These are phyloP conservation scores for Truncatella angustata DNA, from an alignment of 2,329 filamentous ascomycete genomes.

Conservation along the genomic window DNA sequence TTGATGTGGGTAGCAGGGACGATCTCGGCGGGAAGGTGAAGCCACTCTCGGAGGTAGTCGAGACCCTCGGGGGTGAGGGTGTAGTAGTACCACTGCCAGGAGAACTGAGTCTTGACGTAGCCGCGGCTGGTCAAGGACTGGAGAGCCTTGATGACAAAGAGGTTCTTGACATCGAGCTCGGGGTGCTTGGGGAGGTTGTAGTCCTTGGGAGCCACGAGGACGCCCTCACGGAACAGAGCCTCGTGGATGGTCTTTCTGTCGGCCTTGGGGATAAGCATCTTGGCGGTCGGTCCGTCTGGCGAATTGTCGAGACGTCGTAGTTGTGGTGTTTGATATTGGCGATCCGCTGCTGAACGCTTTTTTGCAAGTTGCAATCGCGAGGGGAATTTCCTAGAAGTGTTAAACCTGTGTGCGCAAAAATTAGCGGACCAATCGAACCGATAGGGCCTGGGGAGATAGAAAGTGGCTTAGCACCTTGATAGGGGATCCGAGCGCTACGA, in stretches of 20 bases:
- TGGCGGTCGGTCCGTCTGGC: conserved; percentile 51
- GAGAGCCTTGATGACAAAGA: conserved; percentile 97
- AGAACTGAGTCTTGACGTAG: conserved; percentile 99
- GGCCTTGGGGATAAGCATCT: conserved; percentile 99
- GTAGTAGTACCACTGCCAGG: conserved; percentile 99
- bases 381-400: neutral
- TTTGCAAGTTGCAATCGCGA: conserved; percentile 7
- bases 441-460: conserved; percentile 2
- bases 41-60: conserved; percentile 99
- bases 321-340: conserved; percentile 33
- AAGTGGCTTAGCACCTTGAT: conserved; percentile 5
- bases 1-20: conserved; percentile 99
- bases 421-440: conserved; percentile 7
- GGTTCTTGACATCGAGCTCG: conserved; percentile 99
- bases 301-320: conserved; percentile 48
- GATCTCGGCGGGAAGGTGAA: conserved; percentile 98
- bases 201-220: conserved; percentile 98
- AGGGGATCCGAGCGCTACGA: neutral
- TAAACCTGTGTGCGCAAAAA: conserved; percentile 8
- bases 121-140: conserved; percentile 98
- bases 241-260: conserved; percentile 99
- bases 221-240: conserved; percentile 94
- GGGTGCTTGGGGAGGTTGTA: conserved; percentile 97
- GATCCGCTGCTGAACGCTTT: conserved; percentile 4
- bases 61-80: conserved; percentile 99